A percentile compares a stretch with the other conserved stretches of the same genome.
phyloP scores from a whole-genome alignment of 305 asterid species.

The Striga hermonthica region DNA sequence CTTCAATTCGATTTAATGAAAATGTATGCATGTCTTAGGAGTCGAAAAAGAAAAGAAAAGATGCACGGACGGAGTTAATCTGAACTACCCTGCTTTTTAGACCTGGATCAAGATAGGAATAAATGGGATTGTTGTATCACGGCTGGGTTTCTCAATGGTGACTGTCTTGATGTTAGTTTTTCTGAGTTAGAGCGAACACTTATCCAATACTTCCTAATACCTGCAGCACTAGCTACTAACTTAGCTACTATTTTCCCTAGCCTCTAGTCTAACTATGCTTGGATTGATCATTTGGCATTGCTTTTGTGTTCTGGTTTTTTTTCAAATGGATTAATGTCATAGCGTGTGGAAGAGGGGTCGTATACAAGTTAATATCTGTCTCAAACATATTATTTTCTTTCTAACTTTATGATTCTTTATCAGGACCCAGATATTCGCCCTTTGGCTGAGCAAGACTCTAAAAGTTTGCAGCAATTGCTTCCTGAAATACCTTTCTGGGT shows the following conservation, averaged over 20 bases:
- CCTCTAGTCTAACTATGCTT: too few relatives aligned
- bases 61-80: neutral
- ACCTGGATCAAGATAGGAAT: neutral
- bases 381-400: slow-evolving; percentile 25
- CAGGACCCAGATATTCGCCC: slow-evolving; percentile 87
- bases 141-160: neutral
- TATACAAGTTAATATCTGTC: slow-evolving; percentile 24
- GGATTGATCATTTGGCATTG: neutral
- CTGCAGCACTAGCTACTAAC: too few relatives aligned
- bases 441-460: slow-evolving; percentile 71
- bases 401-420: slow-evolving; percentile 32
- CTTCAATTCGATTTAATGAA: too few relatives aligned
- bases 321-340: slow-evolving; percentile 1
- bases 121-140: neutral
- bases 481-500: slow-evolving; percentile 94
- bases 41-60: neutral
- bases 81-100: neutral
- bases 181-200: slow-evolving; percentile 1
- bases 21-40: too few relatives aligned
- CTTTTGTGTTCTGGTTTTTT: neutral
- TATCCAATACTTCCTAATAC: neutral
- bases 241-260: too few relatives aligned
- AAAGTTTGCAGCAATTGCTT: slow-evolving; percentile 61
- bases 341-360: slow-evolving; percentile 8
- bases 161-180: slow-evolving; percentile 8